Evolutionary conservation across 257 asterid genomes (phyloP), one percentile per base, ranked within the genome.

Genomic region (Thymus mandschuricus): DNA sequence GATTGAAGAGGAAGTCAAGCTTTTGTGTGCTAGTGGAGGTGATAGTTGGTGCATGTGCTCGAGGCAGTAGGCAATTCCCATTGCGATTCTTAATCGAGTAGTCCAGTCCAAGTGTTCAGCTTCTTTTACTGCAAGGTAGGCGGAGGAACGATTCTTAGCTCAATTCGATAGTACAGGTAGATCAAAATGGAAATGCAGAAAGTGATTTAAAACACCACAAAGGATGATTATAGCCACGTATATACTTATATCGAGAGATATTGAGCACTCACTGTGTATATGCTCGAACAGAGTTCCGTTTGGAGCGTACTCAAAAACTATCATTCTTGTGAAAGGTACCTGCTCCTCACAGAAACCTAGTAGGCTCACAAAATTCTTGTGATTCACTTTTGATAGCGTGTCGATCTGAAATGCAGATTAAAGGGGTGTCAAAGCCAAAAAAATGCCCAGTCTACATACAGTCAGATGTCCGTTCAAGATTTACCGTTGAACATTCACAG

Each of bases 291-390:
- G 89, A 12, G 97, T 91, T 76, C 97, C 97, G 44, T 91, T 91
- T 66, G 97, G 96, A 78, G 97, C 97, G 72, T 89, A 91, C 81
- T 91, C 97, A 8, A 91, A 91, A 67, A 91, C 97, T 89, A 91
- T 74, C 91, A 91, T 89, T 74, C 97, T 89, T 15, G 96, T 89
- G 80, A 91, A 91, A 67, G 96, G 97, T n/a, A 73, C 77, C 68
- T 79, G 85, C 78, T 89, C 96, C 76, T 80, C 95, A 41, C 96
- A 89, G 70, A 52, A 91, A 6, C 97, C 97, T 44, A 91, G 88
- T 11, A 89, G 88, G 85, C 85, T 89, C 67, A 87, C 86, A 73
- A 89, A 91, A 73, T 91, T 91, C 78, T 91, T 91, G 95, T 89
- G 95, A 73, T 85, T 89, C 77, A 91, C 86, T 82, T 86, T 89